Base-by-base conservation (phyloP, 768 basidiomycete genomes). In the Tulasnella sp. region DNA sequence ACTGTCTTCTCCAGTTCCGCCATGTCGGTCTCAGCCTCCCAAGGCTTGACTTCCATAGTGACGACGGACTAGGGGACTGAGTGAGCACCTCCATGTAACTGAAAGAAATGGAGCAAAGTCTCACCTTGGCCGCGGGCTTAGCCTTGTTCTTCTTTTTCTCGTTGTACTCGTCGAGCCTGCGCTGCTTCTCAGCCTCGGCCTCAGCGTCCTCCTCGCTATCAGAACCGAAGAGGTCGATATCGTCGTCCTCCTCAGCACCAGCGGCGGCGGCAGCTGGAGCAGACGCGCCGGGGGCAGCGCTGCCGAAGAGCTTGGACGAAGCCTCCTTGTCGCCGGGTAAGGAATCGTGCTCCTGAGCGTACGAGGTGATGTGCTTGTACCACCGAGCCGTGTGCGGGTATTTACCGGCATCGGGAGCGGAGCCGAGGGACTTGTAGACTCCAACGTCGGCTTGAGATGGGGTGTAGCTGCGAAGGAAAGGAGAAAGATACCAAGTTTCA, bases 11-110 rank as follows among this genome's bases (percentile, higher is more conserved):
- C 96, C 77, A 98, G 84, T 67, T 83, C 91, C 59, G 79, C 85
- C 95, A 99, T 95, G 81, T 98, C 94, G 67, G 97, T 99, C 84
- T 97, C 95, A 79, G 98, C 96, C 80, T 98, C 96, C 96, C 95
- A 97, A 44, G 96, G 95, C 83, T 99, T 99, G 75, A 99, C 95
- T 76, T 98, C 96, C 77, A 98, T 83, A 63, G 96, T 99, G 67
- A 99, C 97, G 74, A 99, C 89, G 76, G 97, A 98, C 94, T 98
- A 80, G 73, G 17, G 40, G 72, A 69, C n/a, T 34, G 42, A n/a
- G 17, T 62, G 17, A 71, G 44, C 44, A 35, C 9, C 14, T 16
- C 63, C 7, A 29, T 62, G 32, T 4, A 9, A 4, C 3, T 29
- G 26, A 22, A 59, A 32, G 32, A 12, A 1, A 11, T 12, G 2